Conservation (phyloP, 768 basidiomycete genomes). For the Mycena haematopus region DNA sequence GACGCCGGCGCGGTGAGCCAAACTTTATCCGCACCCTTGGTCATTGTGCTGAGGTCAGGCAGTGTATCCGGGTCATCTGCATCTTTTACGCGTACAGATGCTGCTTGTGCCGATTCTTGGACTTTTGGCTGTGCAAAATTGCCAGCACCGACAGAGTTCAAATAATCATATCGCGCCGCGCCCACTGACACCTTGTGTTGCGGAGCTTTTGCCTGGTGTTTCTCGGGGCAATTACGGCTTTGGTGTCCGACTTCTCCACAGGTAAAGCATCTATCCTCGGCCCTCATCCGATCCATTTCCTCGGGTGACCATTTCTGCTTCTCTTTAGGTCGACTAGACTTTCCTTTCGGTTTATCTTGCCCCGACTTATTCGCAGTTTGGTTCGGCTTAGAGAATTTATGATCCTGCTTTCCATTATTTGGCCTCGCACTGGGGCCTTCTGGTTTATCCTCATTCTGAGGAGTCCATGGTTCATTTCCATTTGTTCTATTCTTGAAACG, state of each 20-base stretch:
- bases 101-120: background rate
- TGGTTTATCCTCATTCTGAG: background rate
- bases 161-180: constrained; percentile 8
- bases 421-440: background rate
- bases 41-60: background rate
- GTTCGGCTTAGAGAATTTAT: background rate
- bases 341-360: background rate
- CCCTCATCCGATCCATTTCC: constrained; percentile 24
- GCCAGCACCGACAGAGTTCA: constrained; percentile 3
- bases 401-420: background rate
- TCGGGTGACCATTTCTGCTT: constrained; percentile 12
- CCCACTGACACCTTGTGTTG: background rate
- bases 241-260: constrained; percentile 34
- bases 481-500: constrained; percentile 7
- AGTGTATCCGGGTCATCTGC: background rate
- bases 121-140: background rate
- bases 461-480: constrained; percentile 15
- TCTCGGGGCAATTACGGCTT: constrained; percentile 31
- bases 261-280: constrained; percentile 32
- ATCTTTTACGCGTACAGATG: background rate
- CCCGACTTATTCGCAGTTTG: background rate
- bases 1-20: background rate
- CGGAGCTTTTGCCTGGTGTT: constrained; percentile 23
- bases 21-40: background rate
- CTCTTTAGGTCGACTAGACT: background rate